A percentile compares a stretch with the other conserved stretches of the same genome.
Evolutionary conservation across 176 grass and related monocot genomes (phyloP).

Genomic region (Paspalum vaginatum): DNA sequence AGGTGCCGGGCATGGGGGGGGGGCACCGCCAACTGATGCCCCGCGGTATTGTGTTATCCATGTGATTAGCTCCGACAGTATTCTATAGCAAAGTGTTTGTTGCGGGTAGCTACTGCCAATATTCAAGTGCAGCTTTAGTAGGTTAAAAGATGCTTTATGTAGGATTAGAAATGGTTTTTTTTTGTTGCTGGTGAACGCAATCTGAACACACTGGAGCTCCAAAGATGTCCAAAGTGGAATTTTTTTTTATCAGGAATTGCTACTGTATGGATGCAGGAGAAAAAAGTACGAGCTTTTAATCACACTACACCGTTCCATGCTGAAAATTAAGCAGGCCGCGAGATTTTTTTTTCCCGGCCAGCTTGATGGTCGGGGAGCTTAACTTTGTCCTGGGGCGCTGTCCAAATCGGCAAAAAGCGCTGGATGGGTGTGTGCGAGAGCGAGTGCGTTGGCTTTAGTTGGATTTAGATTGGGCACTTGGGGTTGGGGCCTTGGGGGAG

Average conservation of each 20-base stretch:
- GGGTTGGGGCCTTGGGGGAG: neutral
- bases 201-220: no score
- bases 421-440: constrained; percentile 19
- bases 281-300: no score
- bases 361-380: neutral
- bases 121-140: neutral
- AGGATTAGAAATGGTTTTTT: neutral
- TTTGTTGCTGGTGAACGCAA: neutral
- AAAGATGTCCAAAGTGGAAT: neutral
- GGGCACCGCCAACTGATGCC: neutral
- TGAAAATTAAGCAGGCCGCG: neutral
- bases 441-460: constrained; percentile 30
- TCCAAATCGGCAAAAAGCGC: constrained; percentile 42
- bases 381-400: neutral
- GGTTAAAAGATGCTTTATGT: neutral
- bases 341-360: constrained; percentile 5
- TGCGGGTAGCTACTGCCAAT: neutral
- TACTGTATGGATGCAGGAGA: neutral
- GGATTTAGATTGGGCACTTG: constrained; percentile 11
- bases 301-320: neutral
- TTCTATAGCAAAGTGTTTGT: neutral
- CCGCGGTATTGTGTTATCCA: neutral
- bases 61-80: neutral
- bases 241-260: neutral
- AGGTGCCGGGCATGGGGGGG: neutral